phyloP scores from a whole-genome alignment of 257 asterid genomes.

The Solanum raphanifolium region DNA sequence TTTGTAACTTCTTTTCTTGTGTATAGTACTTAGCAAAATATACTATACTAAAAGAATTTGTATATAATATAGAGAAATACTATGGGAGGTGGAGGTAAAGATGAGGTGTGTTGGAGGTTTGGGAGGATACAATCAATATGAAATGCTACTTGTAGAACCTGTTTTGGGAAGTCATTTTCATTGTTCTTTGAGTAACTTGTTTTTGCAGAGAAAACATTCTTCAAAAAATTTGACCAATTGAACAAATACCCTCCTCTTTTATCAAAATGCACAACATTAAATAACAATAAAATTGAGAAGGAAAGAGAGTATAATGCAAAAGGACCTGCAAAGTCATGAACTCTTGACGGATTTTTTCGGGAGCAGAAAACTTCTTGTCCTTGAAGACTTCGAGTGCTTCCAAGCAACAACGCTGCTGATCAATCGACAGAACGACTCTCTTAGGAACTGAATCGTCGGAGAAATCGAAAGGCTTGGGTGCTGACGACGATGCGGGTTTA shows the following conservation, averaged over 20 bases:
- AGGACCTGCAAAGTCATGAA: constrained; percentile 27
- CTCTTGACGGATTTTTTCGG: constrained; percentile 43
- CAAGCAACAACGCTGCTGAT: constrained; percentile 55
- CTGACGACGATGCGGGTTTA: constrained; percentile 16
- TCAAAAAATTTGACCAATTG: neutral
- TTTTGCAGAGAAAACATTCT: neutral
- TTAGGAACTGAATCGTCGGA: constrained; percentile 31
- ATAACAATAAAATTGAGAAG: neutral
- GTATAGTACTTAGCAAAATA: neutral
- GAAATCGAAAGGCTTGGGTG: constrained; percentile 24
- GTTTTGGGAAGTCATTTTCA: neutral
- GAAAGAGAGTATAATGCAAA: neutral
- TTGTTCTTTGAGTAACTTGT: neutral
- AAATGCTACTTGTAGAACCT: neutral
- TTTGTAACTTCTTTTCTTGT: neutral
- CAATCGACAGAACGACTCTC: constrained; percentile 26
- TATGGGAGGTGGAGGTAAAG: neutral
- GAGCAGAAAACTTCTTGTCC: constrained; percentile 28
- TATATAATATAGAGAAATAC: neutral
- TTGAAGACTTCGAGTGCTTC: constrained; percentile 53
- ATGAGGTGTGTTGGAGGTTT: neutral
- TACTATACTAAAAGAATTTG: neutral
- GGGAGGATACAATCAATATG: neutral
- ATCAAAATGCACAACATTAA: neutral
- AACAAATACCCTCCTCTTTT: neutral